Evolutionary conservation across 257 asterid genomes (phyloP), one percentile per base, ranked within the genome.

Genomic region (Solanum infundibuliforme): DNA sequence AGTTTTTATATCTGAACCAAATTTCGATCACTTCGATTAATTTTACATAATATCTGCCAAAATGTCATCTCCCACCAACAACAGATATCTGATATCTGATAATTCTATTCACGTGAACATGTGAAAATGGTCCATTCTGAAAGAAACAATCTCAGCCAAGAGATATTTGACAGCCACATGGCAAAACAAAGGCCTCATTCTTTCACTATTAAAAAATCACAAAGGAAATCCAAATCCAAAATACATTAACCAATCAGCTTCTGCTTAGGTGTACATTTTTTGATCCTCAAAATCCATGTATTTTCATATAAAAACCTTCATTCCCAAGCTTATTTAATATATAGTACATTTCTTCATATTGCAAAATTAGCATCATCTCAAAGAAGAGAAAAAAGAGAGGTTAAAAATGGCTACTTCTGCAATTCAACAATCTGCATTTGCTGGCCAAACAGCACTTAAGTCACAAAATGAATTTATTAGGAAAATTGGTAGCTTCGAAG

Each of bases 391-490:
- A 11, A 5, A 79, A n/a, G 12, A 21, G 23, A 20, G 58, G 20
- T 4, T 79, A 32, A 32, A 48, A 52, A 66, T 95, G 98, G 97
- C 97, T 71, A 90, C 94, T 86, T 94, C 95, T 73, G 98, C 93
- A 12, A 85, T 95, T 85, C 98, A 95, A 86, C 95, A 94, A 52
- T 92, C 96, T 62, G 98, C 98, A 14, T 93, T 95, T 79, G 92
- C 89, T 32, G 98, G 98, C 2, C 96, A 93, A 89, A 91, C 93
- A 3, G 95, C 94, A 7, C 68, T 96, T 72, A 95, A 93, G 90
- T 88, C 95, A 2, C 95, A 93, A 83, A 95, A 92, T 90, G 97
- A 95, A 91, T 90, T 96, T 41, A n/a, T 88, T 88, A 87, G 95
- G 43, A 96, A 93, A 90, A 89, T 92, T 48, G 96, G 98, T 86